Evolutionary conservation across 371 early-diverging fungal genomes (phyloP), one percentile per base, ranked within the genome.

Genomic region (Chytridium lagenaria): DNA sequence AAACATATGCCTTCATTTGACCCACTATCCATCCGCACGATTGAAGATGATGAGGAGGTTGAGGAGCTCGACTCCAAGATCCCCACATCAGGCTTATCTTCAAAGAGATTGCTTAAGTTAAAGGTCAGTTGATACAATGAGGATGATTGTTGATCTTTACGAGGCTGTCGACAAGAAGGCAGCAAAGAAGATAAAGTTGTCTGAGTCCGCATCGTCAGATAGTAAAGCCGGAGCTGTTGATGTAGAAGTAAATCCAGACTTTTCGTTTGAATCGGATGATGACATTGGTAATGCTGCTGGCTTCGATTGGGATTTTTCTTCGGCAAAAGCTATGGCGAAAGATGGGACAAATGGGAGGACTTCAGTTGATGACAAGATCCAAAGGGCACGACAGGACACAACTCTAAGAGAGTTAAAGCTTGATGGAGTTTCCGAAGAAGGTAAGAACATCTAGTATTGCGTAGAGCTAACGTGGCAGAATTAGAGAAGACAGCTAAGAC

Each of bases 241-340:
- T 3, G 68, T 44, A 44, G 55, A 52, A 26, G 23, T 5, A 5
- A 52, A 52, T 26, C 55, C 55, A 15, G 87, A 83, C 59, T 95
- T 95, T 67, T 85, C 89, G 0, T 92, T 96, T 70, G 91, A 92
- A 64, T 55, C 71, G 26, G 76, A 75, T 36, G 78, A 77, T 50
- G 81, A 76, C n/a, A 28, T 64, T 19, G 67, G 37, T 7, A 65
- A 15, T 7, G 26, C 50, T 31, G 44, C 15, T 1, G 28, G 52
- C 30, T 59, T 69, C 69, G 85, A 89, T 12, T 92, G 94, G 90
- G 95, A 95, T 73, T 95, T 97, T 71, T 87, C 89, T 2, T 87
- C 88, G 52, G 95, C 94, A 50, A 87, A 91, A 64, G 90, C 87
- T 16, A 90, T 90, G 72, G 81, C 94, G 34, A 92, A 90, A 31